Evolutionary conservation across 1,139 yeast species (phyloP), one percentile per base, ranked within the genome.

Genomic region (Tardiomyces depauwii): DNA sequence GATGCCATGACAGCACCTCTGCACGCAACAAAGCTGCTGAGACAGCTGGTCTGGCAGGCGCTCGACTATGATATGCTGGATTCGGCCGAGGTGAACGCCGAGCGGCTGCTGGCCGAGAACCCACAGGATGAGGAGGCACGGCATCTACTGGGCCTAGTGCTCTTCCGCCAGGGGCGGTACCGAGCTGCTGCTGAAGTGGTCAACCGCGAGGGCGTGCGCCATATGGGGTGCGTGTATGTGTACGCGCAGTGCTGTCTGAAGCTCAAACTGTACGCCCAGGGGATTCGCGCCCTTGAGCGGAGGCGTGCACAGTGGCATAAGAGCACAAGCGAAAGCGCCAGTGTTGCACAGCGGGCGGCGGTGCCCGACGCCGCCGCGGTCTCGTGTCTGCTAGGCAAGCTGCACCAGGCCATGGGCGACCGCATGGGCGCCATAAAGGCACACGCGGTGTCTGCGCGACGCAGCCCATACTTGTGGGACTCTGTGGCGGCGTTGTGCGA

Each of bases 401-500:
- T 89, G 45, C 80, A 82, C 58, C 65, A 65, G 18, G 73, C 73
- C 10, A 62, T 72, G 11, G 83, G 82, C 14, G 87, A 83, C 58
- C 61, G 70, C 9, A 77, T 79, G 51, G 77, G 79, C 49, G 80
- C 94, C 47, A 76, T 83, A 0, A 67, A 80, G 44, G 75, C 78
- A 55, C 85, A 81, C 62, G 74, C 85, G 0, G 76, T 74, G 53
- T 85, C 93, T 0, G 68, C 87, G 47, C 76, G 77, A 49, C 64
- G 73, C 49, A 85, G 91, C 60, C 95, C 94, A 23, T 86, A 73
- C 60, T 73, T 87, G 44, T 88, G 93, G 75, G 96, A 87, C 58
- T 89, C 96, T 0, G 78, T 85, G 51, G 87, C 83, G 55, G 80
- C 81, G 41, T 67, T 91, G 43, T 80, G 91, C 57, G 74, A 74